Evolutionary conservation across 495 filamentous ascomycete genomes (phyloP), one percentile per base, ranked within the genome.

Genomic region (Ramalina intermedia): DNA sequence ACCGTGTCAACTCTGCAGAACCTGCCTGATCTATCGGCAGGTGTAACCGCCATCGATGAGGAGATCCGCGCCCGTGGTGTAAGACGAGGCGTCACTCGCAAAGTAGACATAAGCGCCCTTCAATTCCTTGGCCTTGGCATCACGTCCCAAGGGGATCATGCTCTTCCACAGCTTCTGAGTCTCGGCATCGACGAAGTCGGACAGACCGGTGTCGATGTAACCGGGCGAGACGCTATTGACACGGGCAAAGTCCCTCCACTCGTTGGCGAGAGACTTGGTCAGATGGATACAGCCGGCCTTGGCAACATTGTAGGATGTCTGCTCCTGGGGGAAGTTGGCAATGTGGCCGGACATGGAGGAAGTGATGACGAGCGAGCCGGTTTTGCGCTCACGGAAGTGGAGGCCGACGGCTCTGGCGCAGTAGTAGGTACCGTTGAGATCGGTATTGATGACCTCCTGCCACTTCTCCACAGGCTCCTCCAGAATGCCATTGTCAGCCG

Each of bases 81-180:
- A 95, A 37, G 80, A 80, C 62, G 78, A 79, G 7, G 85, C 85
- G 64, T 90, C 82, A 55, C 72, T 79, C 51, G 71, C 69, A 52
- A 90, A 62, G 60, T 87, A 90, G 6, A 87, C 79, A 62, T 87
- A 90, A 5, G 81, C 82, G 5, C 80, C 84, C 76, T 90, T 90
- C 36, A 90, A 61, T 74, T 90, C 85, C 72, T 86, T 85, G 0
- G 84, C 82, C 23, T 82, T 66, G 29, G 83, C 84, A 42, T 83
- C 69, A 16, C 84, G 73, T 18, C 79, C 81, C 70, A 88, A 72
- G 4, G 84, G 84, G 42, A 86, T 87, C 83, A 87, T 87, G 51
- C 64, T 69, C 56, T 71, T 70, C 85, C 85, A 88, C 44, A 87
- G 61, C 49, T 82, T 64, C 69, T 87, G 81, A 0, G 70, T 75